A percentile compares a stretch with the other conserved stretches of the same genome.
Evolutionary conservation across 1,284 basidiomycete genomes (phyloP).

Genomic region (Cronartium quercuum): DNA sequence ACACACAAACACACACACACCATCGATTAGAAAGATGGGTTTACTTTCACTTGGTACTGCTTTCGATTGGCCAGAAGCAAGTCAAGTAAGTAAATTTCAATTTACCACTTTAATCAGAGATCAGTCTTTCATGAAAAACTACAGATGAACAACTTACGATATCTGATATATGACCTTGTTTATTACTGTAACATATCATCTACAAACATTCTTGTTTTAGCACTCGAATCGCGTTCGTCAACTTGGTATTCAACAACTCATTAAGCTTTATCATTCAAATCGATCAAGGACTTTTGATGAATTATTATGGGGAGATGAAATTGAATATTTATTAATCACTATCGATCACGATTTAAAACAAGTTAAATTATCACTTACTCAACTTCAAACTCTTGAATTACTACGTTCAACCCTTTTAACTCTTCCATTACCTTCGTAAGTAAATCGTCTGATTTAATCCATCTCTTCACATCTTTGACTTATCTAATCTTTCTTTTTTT

Average conservation of each 20-base stretch:
- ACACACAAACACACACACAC: not conserved
- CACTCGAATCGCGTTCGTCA: slow-evolving; percentile 81
- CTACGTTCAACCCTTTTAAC: slow-evolving; percentile 35
- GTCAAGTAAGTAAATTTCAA: slow-evolving; percentile 48
- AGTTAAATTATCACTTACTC: slow-evolving; percentile 80
- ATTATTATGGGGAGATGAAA: slow-evolving; percentile 98
- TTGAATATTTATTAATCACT: slow-evolving; percentile 92
- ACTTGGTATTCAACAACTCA: slow-evolving; percentile 92
- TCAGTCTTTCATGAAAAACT: not conserved
- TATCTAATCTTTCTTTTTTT: not conserved
- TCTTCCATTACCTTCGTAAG: slow-evolving; percentile 4
- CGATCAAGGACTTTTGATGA: slow-evolving; percentile 89
- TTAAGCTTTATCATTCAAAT: slow-evolving; percentile 83
- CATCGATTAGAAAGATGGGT: slow-evolving; percentile 61
- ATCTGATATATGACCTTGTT: not conserved
- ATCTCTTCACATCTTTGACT: not conserved
- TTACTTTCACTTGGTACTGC: slow-evolving; percentile 91
- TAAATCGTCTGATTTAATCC: not conserved
- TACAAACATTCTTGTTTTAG: slow-evolving; percentile 46
- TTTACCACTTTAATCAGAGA: not conserved
- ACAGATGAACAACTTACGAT: not conserved
- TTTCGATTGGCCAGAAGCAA: slow-evolving; percentile 83
- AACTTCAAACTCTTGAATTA: slow-evolving; percentile 77
- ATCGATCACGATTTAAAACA: slow-evolving; percentile 73
- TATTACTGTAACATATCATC: not conserved